Base-by-base conservation (phyloP, 345 rosid species). In the Lepidium didymum region DNA sequence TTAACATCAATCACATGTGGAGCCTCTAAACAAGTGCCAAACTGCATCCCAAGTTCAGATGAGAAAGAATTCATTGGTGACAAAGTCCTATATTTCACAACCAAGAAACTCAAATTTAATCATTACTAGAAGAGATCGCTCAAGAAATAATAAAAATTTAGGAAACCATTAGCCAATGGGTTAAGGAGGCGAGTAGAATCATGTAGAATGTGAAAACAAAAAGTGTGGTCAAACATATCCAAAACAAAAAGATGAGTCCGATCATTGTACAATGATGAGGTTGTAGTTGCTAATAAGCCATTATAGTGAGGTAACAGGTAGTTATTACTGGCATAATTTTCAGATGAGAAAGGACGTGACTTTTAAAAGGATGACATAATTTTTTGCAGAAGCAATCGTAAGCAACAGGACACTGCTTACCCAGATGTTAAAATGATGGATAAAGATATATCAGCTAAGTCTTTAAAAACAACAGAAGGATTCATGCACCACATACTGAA, bases 351-450 rank as follows among this genome's bases (percentile, higher is more conserved):
- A 57, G 68, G 27, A 60, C 19, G 19, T 49, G 45, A 54, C 41
- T 64, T 40, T 35, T 1, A 14, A 61, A 31, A 41, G 37, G 69
- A 45, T 55, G 13, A 36, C 41, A 54, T 54, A 6, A 55, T 46
- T 47, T 40, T 49, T 56, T 52, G 70, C 29, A 41, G 70, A 41
- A 41, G 34, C 62, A 42, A 55, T 12, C 37, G 15, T 36, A 34
- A 55, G 58, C 41, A 66, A 50, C 58, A 41, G 2, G 19, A 25
- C 16, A 50, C 59, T 60, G 67, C 97, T 83, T 84, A 90, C 98
- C 98, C 98, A 14, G 97, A n/a, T n/a, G 98, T 93, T 82, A 93
- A 82, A 80, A 90, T 87, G 73, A 88, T 68, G 8, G 98, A 88
- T 80, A 93, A 78, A 53, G 97, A 93, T 68, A 93, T 87, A 57